Evolutionary conservation across 768 basidiomycete genomes (phyloP).

Genomic region (Cubamyces sp.): DNA sequence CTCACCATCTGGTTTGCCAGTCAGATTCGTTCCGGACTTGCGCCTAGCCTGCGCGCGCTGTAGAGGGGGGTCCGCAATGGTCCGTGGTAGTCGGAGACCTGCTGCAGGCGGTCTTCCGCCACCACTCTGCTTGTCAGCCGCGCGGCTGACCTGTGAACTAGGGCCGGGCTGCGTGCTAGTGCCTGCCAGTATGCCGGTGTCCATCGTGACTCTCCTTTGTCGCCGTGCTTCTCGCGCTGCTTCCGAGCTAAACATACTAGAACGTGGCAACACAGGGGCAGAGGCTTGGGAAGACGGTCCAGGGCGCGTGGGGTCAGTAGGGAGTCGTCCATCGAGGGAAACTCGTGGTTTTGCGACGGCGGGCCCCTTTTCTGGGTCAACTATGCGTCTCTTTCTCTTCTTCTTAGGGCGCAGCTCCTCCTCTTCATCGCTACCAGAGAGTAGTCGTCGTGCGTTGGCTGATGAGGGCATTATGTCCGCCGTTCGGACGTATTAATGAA

Average conservation of each 20-base stretch:
- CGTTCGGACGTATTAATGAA: not conserved
- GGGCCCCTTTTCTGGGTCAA: conserved; percentile 2
- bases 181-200: not conserved
- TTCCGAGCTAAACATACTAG: not conserved
- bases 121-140: not conserved
- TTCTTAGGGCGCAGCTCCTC: conserved; percentile 1
- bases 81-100: not conserved
- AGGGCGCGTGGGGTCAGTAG: not conserved
- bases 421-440: conserved; percentile 6
- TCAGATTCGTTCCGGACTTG: not conserved
- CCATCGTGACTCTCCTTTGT: conserved; percentile 5
- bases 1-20: not conserved
- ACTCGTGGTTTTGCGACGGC: conserved; percentile 9
- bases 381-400: conserved; percentile 13
- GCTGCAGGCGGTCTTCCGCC: not conserved
- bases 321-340: not conserved
- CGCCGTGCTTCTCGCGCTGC: not conserved
- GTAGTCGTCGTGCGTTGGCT: not conserved
- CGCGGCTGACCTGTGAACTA: not conserved
- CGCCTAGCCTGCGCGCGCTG: conserved; percentile 1
- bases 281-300: not conserved
- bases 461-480: not conserved
- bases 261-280: not conserved
- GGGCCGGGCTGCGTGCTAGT: not conserved
- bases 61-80: not conserved